Evolutionary conservation across 208 protist species (phyloP).

Genomic region (Trypanosoma congolense): DNA sequence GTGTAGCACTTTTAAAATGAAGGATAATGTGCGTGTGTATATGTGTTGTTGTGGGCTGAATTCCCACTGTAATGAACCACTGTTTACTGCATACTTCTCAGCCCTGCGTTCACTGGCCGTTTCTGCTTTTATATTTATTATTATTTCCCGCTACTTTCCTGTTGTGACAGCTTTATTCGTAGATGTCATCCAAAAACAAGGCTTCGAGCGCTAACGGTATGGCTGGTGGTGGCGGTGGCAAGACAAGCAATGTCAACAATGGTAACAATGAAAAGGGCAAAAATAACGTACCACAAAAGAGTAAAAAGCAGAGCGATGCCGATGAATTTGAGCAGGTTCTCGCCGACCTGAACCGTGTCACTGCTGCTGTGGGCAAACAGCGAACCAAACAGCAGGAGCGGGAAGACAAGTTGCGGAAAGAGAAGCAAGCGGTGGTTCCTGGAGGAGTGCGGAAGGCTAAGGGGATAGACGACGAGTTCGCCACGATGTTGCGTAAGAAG

Average conservation of each 20-base stretch:
- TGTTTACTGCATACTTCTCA: no score
- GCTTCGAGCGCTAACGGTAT: not conserved
- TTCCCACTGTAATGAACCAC: no score
- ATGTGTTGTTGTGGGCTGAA: no score
- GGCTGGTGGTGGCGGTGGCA: no score
- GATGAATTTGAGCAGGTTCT: slow-evolving; percentile 76
- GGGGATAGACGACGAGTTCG: slow-evolving; percentile 38
- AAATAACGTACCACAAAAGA: slow-evolving; percentile 27
- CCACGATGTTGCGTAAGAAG: slow-evolving; percentile 33
- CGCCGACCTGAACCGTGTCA: slow-evolving; percentile 56
- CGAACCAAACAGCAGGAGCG: slow-evolving; percentile 25
- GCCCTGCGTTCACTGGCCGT: not conserved
- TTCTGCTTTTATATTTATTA: slow-evolving; percentile 4
- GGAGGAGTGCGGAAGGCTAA: slow-evolving; percentile 25
- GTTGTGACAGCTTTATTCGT: not conserved
- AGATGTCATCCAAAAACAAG: not conserved
- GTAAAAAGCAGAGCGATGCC: slow-evolving; percentile 44
- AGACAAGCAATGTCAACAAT: slow-evolving; percentile 19
- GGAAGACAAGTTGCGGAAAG: slow-evolving; percentile 34
- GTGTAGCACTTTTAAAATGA: no score
- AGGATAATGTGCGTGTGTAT: no score
- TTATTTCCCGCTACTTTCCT: slow-evolving; percentile 17
- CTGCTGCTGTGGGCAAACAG: slow-evolving; percentile 39
- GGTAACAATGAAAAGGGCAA: slow-evolving; percentile 2
- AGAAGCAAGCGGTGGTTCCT: slow-evolving; percentile 32